phyloP scores from a whole-genome alignment of 2,329 filamentous ascomycete genomes.

The Colletotrichum sp. region DNA sequence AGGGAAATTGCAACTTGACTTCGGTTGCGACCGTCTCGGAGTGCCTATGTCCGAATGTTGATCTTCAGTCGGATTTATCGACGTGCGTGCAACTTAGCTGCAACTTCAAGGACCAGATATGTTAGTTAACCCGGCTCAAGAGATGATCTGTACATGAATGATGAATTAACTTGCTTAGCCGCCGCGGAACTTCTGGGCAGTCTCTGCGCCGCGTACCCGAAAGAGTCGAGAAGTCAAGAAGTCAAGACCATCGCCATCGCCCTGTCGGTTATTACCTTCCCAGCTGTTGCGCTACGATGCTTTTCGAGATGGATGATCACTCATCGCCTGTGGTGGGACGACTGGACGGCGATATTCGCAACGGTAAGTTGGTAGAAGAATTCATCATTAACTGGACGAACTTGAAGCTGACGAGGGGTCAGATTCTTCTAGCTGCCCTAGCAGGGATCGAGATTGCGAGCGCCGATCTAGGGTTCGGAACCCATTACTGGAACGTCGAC shows the following conservation, averaged over 20 bases:
- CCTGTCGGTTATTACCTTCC: constrained; percentile 17
- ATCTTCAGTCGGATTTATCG: constrained; percentile 15
- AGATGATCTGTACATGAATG: not conserved
- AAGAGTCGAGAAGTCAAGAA: constrained; percentile 21
- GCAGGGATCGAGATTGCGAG: constrained; percentile 24
- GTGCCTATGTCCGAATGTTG: constrained; percentile 21
- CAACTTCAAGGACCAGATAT: constrained; percentile 20
- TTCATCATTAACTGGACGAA: too few species aligned
- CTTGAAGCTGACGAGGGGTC: not conserved
- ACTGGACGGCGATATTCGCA: constrained; percentile 17
- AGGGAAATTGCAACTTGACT: constrained; percentile 20
- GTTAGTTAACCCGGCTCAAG: not conserved
- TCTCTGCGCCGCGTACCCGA: constrained; percentile 24
- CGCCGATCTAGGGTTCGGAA: constrained; percentile 24
- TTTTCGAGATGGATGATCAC: constrained; percentile 20
- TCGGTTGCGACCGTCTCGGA: constrained; percentile 10
- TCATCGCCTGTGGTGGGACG: constrained; percentile 23
- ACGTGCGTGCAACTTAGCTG: constrained; percentile 24
- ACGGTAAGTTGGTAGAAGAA: not conserved
- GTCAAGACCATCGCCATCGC: constrained; percentile 29
- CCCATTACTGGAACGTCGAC: constrained; percentile 27
- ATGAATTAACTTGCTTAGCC: not conserved
- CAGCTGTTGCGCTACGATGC: constrained; percentile 21
- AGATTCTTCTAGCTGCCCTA: constrained; percentile 19
- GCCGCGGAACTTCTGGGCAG: not conserved